Evolutionary conservation across 306 rosid species (phyloP), one percentile per base, ranked within the genome.

Genomic region (Echinosophora koreensis): DNA sequence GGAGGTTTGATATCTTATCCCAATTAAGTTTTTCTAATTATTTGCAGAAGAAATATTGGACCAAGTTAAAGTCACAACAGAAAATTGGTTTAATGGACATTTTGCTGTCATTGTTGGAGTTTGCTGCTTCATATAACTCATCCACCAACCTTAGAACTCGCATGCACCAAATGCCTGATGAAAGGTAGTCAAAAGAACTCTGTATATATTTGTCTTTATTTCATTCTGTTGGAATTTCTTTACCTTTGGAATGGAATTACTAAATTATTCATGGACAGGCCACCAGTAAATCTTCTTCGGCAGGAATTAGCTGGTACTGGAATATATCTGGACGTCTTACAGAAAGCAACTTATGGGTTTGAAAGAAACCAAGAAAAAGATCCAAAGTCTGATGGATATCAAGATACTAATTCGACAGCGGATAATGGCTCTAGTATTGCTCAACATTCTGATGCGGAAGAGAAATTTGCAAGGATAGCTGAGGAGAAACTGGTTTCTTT

Each of bases 21-120:
- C 64, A 57, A 49, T 6, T 68, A 71, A 63, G 49, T 66, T 6
- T 85, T 75, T 79, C 68, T 69, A 35, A 51, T 74, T 70, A 46
- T 76, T 89, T 89, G 87, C 93, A 96, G 99, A 96, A 91, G 80
- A 96, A 87, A 81, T 96, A 91, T 84, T 96, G 99, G 99, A 74
- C 73, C 83, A 96, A 84, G 89, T 90, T 96, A 86, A 87, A 73
- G 77, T 78, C 88, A 68, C 67, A 78, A 41, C 97, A 96, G 75
- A 93, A 91, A 88, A 82, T 91, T 77, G 88, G 89, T 76, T 74
- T 91, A 59, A 82, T 93, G 97, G 99, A 96, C 64, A 89, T 86
- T 80, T 84, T 96, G 83, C 77, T 92, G 47, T 91, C 94, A 71
- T 69, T 92, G 77, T 87, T 96, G 82, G 98, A 96, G 81, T 93